Evolutionary conservation across 148 eudicot genomes (phyloP).

Genomic region (Vaccinium corymbosum): DNA sequence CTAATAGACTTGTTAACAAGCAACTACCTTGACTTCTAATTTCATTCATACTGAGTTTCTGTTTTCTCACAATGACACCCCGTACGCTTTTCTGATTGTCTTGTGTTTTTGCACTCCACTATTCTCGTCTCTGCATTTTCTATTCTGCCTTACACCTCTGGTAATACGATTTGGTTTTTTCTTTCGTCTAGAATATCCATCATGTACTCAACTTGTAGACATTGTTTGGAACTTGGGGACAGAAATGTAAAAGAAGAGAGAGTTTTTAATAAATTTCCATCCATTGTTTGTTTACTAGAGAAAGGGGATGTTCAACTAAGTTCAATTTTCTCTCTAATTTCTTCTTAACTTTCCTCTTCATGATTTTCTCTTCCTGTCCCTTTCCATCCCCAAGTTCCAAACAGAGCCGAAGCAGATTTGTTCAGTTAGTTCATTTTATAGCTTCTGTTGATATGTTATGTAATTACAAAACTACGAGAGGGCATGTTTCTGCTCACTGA

Average conservation of each 20-base stretch:
- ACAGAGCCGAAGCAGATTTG: not conserved
- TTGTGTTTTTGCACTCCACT: not conserved
- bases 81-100: not conserved
- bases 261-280: too few relatives aligned
- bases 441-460: not conserved
- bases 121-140: not conserved
- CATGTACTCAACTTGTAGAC: not conserved
- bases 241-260: too few relatives aligned
- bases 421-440: not conserved
- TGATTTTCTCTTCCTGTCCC: too few relatives aligned
- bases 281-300: too few relatives aligned
- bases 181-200: not conserved
- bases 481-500: not conserved
- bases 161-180: not conserved
- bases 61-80: not conserved
- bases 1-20: not conserved
- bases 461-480: not conserved
- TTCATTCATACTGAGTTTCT: constrained; percentile 1
- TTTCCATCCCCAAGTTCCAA: too few relatives aligned
- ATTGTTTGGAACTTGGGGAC: too few relatives aligned
- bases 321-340: too few relatives aligned
- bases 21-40: not conserved
- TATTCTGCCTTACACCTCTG: not conserved
- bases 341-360: too few relatives aligned
- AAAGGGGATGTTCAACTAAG: too few relatives aligned